Evolutionary conservation across 805 yeast genomes (phyloP), one percentile per base, ranked within the genome.

Genomic region (Zygosaccharomyces rouxii): DNA sequence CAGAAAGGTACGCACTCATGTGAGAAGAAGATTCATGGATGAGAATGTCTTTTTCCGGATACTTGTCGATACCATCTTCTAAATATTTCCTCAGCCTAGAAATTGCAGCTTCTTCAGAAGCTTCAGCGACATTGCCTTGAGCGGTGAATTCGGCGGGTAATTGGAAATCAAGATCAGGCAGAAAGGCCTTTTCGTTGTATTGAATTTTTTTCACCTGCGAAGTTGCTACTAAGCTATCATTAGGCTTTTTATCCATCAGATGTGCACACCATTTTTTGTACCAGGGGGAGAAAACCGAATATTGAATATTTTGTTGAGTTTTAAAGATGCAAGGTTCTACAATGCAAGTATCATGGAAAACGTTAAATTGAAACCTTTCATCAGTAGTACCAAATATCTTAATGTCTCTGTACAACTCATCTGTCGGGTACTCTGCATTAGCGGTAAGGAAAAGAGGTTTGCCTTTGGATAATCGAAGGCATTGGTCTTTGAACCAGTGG

Each of bases 221-320:
- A 10, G 28, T 26, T 9, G 16, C 23, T 18, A 38, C 52, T 21
- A 45, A 47, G 14, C 47, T 43, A 7, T 49, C 47, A 7, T 45
- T 42, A 23, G 49, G 31, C 25, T 39, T 39, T n/a, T 30, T 26
- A 7, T 39, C 33, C 42, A 39, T 39, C 14, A 72, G 54, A 44
- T 62, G 55, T 14, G 59, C 56, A 4, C 59, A 55, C 79, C 79
- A 76, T 25, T 71, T 67, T 47, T 64, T 71, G 52, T 66, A 73
- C 78, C 78, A 76, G 0, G 79, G 79, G 3, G 77, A 67, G 51
- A 75, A 76, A 7, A 74, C 74, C 2, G 77, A 69, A 46, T 71
- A 76, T 43, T 69, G 74, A 1, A 73, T 67, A 0, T 76, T 77
- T 52, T 70, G 72, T 30, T 71, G 70, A 0, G 79, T 69, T 6